phyloP scores from a whole-genome alignment of 768 basidiomycete genomes.

The Podaxis sp. region DNA sequence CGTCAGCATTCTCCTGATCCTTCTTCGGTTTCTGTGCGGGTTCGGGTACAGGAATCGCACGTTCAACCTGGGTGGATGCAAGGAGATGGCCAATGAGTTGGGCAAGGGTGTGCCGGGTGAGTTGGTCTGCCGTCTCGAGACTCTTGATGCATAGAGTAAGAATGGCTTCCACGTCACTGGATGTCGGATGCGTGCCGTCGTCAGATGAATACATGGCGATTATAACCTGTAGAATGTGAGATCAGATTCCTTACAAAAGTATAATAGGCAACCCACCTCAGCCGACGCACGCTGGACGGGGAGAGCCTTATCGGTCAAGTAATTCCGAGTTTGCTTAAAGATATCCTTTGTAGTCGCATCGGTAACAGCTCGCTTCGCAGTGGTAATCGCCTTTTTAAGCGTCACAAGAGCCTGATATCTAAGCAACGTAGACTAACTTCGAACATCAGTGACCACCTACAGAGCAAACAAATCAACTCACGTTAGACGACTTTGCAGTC shows the following conservation, averaged over 20 bases:
- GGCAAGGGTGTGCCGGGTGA: constrained; percentile 77
- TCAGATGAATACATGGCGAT: constrained; percentile 55
- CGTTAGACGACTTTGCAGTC: constrained; percentile 70
- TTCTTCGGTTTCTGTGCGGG: constrained; percentile 61
- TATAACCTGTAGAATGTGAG: constrained; percentile 36
- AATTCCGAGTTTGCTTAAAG: constrained; percentile 75
- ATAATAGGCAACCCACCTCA: constrained; percentile 47
- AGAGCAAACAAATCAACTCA: constrained; percentile 35
- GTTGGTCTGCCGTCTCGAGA: constrained; percentile 81
- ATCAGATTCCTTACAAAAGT: neutral
- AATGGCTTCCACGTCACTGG: constrained; percentile 77
- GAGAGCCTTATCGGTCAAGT: constrained; percentile 78
- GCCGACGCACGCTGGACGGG: constrained; percentile 84
- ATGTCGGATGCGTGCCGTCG: constrained; percentile 53
- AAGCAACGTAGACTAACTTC: constrained; percentile 68
- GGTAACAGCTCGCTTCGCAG: constrained; percentile 81
- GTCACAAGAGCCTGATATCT: constrained; percentile 79
- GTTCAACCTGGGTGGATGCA: constrained; percentile 76
- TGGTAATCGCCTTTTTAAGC: constrained; percentile 75
- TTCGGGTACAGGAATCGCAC: constrained; percentile 45
- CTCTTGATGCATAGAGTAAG: constrained; percentile 66
- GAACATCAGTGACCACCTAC: neutral
- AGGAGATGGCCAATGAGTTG: constrained; percentile 83
- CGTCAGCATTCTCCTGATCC: constrained; percentile 59
- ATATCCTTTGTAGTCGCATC: constrained; percentile 81